Percentiles rank a stretch among this genome's conserved stretches.
phyloP scores from a whole-genome alignment of 345 rosid species.

The Gossypium stocksii region DNA sequence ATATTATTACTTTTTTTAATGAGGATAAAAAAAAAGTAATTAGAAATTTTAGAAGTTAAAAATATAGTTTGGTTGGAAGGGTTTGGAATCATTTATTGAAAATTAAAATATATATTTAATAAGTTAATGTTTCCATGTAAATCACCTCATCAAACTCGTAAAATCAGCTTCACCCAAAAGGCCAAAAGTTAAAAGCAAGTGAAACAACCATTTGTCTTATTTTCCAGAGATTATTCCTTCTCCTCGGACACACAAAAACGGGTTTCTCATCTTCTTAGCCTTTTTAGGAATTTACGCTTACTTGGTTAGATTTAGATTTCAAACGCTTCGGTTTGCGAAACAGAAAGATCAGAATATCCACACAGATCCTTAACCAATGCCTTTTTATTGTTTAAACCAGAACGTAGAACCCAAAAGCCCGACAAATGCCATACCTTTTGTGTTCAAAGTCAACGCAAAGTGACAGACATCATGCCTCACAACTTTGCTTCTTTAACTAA shows the following conservation, averaged over 20 bases:
- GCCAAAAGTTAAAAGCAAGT: neutral
- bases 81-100: no score
- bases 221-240: neutral
- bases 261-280: neutral
- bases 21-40: no score
- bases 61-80: no score
- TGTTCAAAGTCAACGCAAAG: constrained; percentile 22
- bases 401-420: constrained; percentile 12
- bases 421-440: constrained; percentile 15
- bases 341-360: neutral
- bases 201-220: constrained; percentile 4
- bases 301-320: neutral
- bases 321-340: neutral
- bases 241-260: neutral
- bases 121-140: no score
- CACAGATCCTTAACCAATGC: constrained; percentile 13
- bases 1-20: no score
- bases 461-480: no score
- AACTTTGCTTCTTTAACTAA: neutral
- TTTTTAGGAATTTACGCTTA: neutral
- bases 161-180: no score
- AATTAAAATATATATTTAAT: no score
- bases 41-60: no score
- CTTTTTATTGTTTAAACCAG: constrained; percentile 5
- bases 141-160: no score